A percentile compares a stretch with the other conserved stretches of the same genome.
phyloP scores from a whole-genome alignment of 345 rosid species.

The Aurinia saxatilis region DNA sequence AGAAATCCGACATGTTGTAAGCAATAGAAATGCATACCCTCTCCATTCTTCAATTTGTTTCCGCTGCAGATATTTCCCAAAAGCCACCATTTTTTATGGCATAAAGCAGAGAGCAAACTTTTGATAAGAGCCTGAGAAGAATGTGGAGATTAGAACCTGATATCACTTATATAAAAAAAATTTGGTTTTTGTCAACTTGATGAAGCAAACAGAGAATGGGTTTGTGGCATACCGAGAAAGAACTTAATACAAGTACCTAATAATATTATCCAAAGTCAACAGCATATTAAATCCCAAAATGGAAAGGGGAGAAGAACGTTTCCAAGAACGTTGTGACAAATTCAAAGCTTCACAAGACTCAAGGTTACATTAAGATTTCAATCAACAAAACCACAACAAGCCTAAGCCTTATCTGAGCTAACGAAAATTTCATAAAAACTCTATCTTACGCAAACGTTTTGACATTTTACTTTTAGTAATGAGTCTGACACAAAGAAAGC shows the following conservation, averaged over 20 bases:
- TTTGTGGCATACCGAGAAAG: conserved; percentile 10
- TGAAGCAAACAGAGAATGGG: conserved; percentile 17
- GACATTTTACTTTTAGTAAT: background rate
- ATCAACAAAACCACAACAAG: background rate
- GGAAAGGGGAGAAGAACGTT: conserved; percentile 13
- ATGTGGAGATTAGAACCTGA: conserved; percentile 1
- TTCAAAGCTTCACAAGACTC: conserved; percentile 4
- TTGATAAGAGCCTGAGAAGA: conserved; percentile 14
- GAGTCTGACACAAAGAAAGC: background rate
- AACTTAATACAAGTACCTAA: conserved; percentile 10
- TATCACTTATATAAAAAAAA: conserved; percentile 26
- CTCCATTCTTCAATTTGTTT: conserved; percentile 88
- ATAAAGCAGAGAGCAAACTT: conserved; percentile 1
- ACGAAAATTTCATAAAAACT: background rate
- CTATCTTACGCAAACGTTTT: background rate
- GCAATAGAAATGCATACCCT: conserved; percentile 40
- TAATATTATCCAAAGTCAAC: conserved; percentile 24
- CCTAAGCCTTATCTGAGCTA: background rate
- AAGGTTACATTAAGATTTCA: background rate
- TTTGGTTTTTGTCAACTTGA: conserved; percentile 20
- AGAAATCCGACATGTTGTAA: background rate
- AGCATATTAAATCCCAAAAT: background rate
- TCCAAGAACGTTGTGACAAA: conserved; percentile 2
- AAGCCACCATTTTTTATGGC: conserved; percentile 70
- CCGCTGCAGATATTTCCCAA: conserved; percentile 83